Evolutionary conservation across 1,284 basidiomycete genomes (phyloP).

Genomic region (Cryptococcus sp.): DNA sequence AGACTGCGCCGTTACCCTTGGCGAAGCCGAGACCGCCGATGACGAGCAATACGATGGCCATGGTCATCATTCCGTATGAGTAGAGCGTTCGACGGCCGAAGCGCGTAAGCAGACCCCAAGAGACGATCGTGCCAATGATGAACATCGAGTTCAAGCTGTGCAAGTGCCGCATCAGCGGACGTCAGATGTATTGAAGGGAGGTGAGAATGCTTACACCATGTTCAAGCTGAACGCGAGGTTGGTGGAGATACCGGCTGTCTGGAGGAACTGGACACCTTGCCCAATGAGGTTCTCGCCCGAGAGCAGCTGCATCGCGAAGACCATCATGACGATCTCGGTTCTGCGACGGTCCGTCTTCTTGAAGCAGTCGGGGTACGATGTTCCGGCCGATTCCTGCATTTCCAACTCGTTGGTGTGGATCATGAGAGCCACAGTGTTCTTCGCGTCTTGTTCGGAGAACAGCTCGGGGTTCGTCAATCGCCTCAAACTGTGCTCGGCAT

Average conservation of each 20-base stretch:
- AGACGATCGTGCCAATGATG: slow-evolving; percentile 30
- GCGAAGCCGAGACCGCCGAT: slow-evolving; percentile 47
- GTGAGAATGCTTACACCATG: slow-evolving; percentile 28
- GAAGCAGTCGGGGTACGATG: slow-evolving; percentile 52
- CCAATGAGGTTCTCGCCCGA: slow-evolving; percentile 15
- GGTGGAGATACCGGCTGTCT: slow-evolving; percentile 50
- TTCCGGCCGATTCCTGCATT: slow-evolving; percentile 36
- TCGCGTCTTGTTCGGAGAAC: slow-evolving; percentile 19
- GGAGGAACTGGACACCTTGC: slow-evolving; percentile 30
- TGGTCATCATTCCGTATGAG: slow-evolving; percentile 51
- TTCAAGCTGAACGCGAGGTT: slow-evolving; percentile 48
- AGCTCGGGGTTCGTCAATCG: slow-evolving; percentile 22
- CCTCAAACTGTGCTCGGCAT: slow-evolving; percentile 39
- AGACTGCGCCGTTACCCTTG: slow-evolving; percentile 11
- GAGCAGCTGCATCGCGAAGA: slow-evolving; percentile 13
- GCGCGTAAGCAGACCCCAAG: slow-evolving; percentile 30
- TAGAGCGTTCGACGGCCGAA: slow-evolving; percentile 56
- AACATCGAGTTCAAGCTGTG: slow-evolving; percentile 18
- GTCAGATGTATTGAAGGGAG: background rate
- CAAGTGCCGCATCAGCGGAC: background rate
- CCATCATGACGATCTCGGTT: slow-evolving; percentile 45
- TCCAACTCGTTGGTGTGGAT: slow-evolving; percentile 27
- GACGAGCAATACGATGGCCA: slow-evolving; percentile 53
- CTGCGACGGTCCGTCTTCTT: slow-evolving; percentile 48
- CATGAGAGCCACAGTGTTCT: slow-evolving; percentile 33